Conservation (phyloP, 2,329 filamentous ascomycete species). For the Apiospora marii region DNA sequence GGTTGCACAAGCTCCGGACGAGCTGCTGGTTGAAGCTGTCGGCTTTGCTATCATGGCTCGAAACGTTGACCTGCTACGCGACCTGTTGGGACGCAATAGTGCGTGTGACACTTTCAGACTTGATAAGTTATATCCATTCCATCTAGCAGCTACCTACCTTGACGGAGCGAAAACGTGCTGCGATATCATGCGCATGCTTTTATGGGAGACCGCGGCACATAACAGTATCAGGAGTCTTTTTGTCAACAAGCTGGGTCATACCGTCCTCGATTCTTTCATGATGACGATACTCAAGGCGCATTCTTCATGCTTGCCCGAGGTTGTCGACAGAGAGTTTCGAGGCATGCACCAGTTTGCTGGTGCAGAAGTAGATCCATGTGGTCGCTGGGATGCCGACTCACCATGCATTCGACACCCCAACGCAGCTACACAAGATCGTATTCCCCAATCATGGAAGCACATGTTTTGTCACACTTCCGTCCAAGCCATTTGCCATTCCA, state of each 20-base stretch:
- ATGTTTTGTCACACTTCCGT: constrained; percentile 22
- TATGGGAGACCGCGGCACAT: not conserved
- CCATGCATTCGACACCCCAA: not conserved
- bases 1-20: not conserved
- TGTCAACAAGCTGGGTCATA: not conserved
- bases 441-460: constrained; percentile 8
- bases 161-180: constrained; percentile 2
- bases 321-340: not conserved
- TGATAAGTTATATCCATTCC: not conserved
- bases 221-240: not conserved
- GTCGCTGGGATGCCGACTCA: not conserved
- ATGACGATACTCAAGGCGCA: constrained; percentile 8
- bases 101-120: not conserved
- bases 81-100: not conserved
- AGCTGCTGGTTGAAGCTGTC: not conserved
- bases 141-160: constrained; percentile 10
- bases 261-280: constrained; percentile 6
- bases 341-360: not conserved
- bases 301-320: not conserved
- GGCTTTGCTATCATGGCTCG: constrained; percentile 13
- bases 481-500: not conserved
- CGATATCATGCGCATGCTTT: not conserved
- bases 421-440: not conserved
- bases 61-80: not conserved
- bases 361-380: not conserved